These are phyloP conservation scores for Ashbya aceris DNA, from an alignment of 1,139 yeast species.

Conservation along the genomic window DNA sequence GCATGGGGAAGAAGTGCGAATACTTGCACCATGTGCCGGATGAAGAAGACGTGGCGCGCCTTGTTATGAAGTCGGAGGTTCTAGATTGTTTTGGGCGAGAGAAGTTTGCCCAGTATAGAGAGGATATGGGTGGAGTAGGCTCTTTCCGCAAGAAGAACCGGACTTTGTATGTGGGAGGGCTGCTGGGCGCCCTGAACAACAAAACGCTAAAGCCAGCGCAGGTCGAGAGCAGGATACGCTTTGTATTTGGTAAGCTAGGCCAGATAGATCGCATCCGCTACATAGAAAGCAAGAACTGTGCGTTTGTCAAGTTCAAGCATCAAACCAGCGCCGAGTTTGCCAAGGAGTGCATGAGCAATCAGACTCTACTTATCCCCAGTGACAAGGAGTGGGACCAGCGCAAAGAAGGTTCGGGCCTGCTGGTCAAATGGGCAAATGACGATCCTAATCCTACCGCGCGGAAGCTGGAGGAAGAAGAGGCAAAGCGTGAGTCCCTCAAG, in stretches of 20 bases:
- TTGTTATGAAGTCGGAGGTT: conserved; percentile 43
- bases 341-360: conserved; percentile 29
- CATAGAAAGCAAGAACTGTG: conserved; percentile 56
- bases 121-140: conserved; percentile 94
- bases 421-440: conserved; percentile 84
- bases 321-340: conserved; percentile 28
- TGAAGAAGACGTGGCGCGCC: conserved; percentile 34
- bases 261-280: conserved; percentile 61
- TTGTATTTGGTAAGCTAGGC: conserved; percentile 69
- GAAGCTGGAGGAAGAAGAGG: conserved; percentile 37
- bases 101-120: conserved; percentile 70
- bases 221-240: conserved; percentile 29
- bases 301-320: conserved; percentile 61
- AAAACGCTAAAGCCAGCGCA: conserved; percentile 19
- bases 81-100: conserved; percentile 89
- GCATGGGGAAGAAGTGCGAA: conserved; percentile 63
- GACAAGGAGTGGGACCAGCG: conserved; percentile 30
- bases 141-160: conserved; percentile 61
- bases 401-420: conserved; percentile 38
- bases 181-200: conserved; percentile 32
- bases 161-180: conserved; percentile 72
- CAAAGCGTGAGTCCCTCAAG: conserved; percentile 15
- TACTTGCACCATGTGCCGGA: conserved; percentile 72
- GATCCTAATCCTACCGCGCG: conserved; percentile 74
- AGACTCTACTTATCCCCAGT: conserved; percentile 47